Evolutionary conservation across 768 basidiomycete genomes (phyloP).

Genomic region (Pisolithus albus): DNA sequence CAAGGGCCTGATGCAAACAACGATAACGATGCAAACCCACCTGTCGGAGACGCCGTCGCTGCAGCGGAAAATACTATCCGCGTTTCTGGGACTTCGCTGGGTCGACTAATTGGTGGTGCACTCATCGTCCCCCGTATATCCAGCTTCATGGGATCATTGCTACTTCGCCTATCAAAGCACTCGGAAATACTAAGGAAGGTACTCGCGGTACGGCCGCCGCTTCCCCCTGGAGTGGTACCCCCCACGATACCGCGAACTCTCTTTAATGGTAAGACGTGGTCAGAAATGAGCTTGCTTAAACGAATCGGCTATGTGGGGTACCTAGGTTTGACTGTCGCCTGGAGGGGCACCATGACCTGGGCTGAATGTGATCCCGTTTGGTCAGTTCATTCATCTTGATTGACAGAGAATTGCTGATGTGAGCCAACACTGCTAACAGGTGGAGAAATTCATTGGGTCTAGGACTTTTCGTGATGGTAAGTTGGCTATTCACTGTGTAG

Average conservation of each 20-base stretch:
- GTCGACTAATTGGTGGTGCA: slow-evolving; percentile 63
- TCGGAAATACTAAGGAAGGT: slow-evolving; percentile 23
- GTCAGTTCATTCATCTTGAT: slow-evolving; percentile 26
- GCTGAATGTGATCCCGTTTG: slow-evolving; percentile 68
- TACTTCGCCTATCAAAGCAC: slow-evolving; percentile 45
- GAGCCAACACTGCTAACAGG: slow-evolving; percentile 21
- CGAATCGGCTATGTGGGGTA: slow-evolving; percentile 23
- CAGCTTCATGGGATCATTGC: slow-evolving; percentile 53
- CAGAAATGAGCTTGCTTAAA: slow-evolving; percentile 14
- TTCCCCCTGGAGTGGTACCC: slow-evolving; percentile 9
- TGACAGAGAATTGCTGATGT: neutral
- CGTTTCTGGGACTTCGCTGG: slow-evolving; percentile 52
- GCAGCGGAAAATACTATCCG: slow-evolving; percentile 56
- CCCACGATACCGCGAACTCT: slow-evolving; percentile 12
- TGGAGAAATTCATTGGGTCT: slow-evolving; percentile 68
- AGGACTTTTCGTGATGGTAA: slow-evolving; percentile 59
- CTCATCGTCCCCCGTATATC: slow-evolving; percentile 63
- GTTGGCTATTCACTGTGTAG: slow-evolving; percentile 10
- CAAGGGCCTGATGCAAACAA: slow-evolving; percentile 1
- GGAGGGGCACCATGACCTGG: slow-evolving; percentile 57
- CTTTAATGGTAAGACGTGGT: slow-evolving; percentile 11
- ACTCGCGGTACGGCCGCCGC: slow-evolving; percentile 17
- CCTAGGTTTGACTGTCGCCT: slow-evolving; percentile 41
- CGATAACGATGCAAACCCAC: slow-evolving; percentile 8
- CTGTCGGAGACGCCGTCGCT: slow-evolving; percentile 31